Evolutionary conservation across 441 rosid species (phyloP), one percentile per base, ranked within the genome.

Genomic region (Dalechampia spathulata): DNA sequence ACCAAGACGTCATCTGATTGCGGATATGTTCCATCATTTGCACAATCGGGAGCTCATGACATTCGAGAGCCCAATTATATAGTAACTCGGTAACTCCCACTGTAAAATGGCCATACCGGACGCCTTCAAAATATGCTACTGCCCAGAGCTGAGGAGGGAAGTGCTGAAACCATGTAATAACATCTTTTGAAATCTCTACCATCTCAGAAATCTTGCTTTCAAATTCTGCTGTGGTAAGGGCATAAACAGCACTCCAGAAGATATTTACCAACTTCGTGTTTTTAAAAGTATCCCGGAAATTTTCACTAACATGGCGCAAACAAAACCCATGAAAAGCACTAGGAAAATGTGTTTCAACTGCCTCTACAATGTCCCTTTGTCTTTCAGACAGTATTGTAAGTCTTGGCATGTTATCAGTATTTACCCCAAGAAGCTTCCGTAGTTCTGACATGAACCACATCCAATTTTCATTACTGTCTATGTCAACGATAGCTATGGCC

Each of bases 11-110:
- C 66, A 86, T 50, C 64, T 82, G 85, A 69, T 68, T 63, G 6
- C 96, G 85, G 30, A 91, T 78, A 45, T 86, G 89, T 60, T 91
- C 98, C 93, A 81, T 82, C 96, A 86, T 91, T 66, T 91, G 98
- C 62, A 86, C 84, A 53, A 91, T 22, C 12, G 96, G 98, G 32
- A 91, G 89, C 66, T 91, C 98, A 62, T 91, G 98, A 58, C 98
- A 91, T 58, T 88, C 96, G 6, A 86, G 81, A 28, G 98, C 95
- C 98, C 98, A 91, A 38, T 78, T 82, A 66, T 84, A 91, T 49
- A 91, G 65, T 46, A 81, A 59, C 72, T 88, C 98, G 0, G 95
- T 91, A 40, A 91, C 78, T 38, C 95, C 96, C 60, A 91, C 70
- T 0, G 80, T 73, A 46, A 91, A 91, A 73, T 86, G 98, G 38